Percentiles rank a stretch among this genome's conserved stretches.
Evolutionary conservation across 768 basidiomycete genomes (phyloP).

Genomic region (Rubroboletus satanas): DNA sequence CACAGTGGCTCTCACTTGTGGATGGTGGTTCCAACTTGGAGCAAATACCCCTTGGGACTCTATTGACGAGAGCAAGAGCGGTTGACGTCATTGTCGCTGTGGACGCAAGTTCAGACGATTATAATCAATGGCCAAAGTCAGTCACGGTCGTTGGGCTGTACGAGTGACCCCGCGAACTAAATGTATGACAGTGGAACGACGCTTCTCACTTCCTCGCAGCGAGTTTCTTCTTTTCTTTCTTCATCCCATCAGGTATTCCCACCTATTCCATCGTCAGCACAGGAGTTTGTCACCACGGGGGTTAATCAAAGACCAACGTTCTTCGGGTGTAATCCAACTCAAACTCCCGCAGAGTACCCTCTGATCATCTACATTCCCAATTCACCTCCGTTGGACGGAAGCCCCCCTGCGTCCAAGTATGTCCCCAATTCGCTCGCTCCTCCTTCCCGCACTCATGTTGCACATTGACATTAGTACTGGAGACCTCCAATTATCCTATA

Average conservation of each 20-base stretch:
- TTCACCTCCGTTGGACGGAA: constrained; percentile 63
- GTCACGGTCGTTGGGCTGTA: constrained; percentile 11
- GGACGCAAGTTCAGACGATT: constrained; percentile 62
- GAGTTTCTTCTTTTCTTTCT: constrained; percentile 42
- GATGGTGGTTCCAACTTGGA: constrained; percentile 70
- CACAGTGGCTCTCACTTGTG: constrained; percentile 56
- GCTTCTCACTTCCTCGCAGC: constrained; percentile 41
- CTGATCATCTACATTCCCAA: constrained; percentile 75
- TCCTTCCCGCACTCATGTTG: constrained; percentile 3
- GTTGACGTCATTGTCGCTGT: constrained; percentile 76
- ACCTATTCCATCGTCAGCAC: constrained; percentile 50
- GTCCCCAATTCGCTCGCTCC: not conserved
- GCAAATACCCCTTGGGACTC: constrained; percentile 66
- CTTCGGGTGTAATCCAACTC: constrained; percentile 67
- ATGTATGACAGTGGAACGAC: constrained; percentile 46
- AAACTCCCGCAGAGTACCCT: constrained; percentile 53
- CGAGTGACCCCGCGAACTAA: not conserved
- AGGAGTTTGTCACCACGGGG: constrained; percentile 54
- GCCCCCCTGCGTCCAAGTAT: constrained; percentile 62
- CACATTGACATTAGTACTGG: constrained; percentile 37
- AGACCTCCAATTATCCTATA: constrained; percentile 62
- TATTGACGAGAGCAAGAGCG: constrained; percentile 63
- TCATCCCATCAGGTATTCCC: constrained; percentile 60
- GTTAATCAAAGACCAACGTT: constrained; percentile 69
- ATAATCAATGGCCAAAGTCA: constrained; percentile 65